Conservation (phyloP, 2,329 filamentous ascomycete genomes). For the Periglandula ipomoeae region DNA sequence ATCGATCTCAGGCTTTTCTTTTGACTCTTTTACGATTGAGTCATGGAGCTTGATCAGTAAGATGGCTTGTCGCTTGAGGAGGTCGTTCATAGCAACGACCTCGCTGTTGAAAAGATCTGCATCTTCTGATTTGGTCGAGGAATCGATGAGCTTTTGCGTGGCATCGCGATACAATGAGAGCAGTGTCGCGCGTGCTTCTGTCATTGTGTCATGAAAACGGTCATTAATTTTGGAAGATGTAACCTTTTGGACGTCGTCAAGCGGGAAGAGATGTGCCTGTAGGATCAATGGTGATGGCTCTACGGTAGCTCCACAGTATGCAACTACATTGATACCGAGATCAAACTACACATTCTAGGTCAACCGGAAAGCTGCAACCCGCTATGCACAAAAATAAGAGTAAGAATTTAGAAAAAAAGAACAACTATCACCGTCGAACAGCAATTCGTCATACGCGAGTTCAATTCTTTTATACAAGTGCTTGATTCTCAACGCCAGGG, state of each 20-base stretch:
- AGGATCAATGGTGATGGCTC: too few relatives aligned
- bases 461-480: background rate
- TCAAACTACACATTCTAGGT: too few relatives aligned
- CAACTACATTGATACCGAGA: too few relatives aligned
- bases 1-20: slow-evolving; percentile 3
- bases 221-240: too few relatives aligned
- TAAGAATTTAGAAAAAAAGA: too few relatives aligned
- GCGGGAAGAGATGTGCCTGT: too few relatives aligned
- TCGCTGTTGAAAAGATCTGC: slow-evolving; percentile 1
- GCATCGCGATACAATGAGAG: slow-evolving; percentile 18
- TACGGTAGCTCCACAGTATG: too few relatives aligned
- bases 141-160: slow-evolving; percentile 11
- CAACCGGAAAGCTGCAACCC: too few relatives aligned
- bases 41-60: slow-evolving; percentile 16
- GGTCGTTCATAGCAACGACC: slow-evolving; percentile 14
- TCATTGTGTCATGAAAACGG: background rate
- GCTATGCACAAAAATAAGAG: too few relatives aligned
- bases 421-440: too few relatives aligned
- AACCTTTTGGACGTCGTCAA: too few relatives aligned
- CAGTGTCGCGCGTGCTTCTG: background rate
- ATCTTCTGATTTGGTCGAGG: background rate
- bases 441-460: background rate
- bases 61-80: slow-evolving; percentile 22
- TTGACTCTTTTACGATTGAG: background rate
- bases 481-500: background rate